Percentiles rank a stretch among this genome's conserved stretches.
Evolutionary conservation across 345 rosid genomes (phyloP).

Genomic region (Hypericum androsaemum): DNA sequence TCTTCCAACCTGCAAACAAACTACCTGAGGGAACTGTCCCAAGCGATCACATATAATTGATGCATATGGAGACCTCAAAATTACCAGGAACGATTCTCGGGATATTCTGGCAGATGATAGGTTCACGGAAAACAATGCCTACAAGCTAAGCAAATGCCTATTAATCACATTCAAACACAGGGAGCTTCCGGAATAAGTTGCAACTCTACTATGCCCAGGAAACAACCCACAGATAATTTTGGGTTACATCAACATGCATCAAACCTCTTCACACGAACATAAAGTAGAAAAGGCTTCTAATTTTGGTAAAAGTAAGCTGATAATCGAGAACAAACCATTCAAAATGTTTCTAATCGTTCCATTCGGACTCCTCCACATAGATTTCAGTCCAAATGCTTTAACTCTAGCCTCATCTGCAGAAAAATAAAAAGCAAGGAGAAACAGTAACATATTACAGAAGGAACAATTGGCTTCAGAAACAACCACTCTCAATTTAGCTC

Average conservation of each 20-base stretch:
- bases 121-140: slow-evolving; percentile 98
- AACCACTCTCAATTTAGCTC: too few species aligned
- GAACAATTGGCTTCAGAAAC: background rate
- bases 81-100: slow-evolving; percentile 91
- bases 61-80: background rate
- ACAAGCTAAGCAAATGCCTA: slow-evolving; percentile 4
- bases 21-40: slow-evolving; percentile 3
- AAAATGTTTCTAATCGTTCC: slow-evolving; percentile 96
- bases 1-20: slow-evolving; percentile 67
- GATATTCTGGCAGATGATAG: slow-evolving; percentile 76
- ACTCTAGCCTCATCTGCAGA: slow-evolving; percentile 88
- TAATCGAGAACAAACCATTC: slow-evolving; percentile 46
- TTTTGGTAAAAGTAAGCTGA: background rate
- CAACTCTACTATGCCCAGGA: too few species aligned
- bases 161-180: too few species aligned
- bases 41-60: slow-evolving; percentile 3
- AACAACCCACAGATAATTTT: too few species aligned
- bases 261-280: too few species aligned
- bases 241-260: too few species aligned
- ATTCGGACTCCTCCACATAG: slow-evolving; percentile 98
- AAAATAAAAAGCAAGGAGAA: slow-evolving; percentile 4
- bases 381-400: slow-evolving; percentile 78
- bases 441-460: background rate
- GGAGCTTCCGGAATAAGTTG: too few species aligned
- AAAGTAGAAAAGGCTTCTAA: background rate